These are phyloP conservation scores for Cunninghamia lanceolata DNA, from an alignment of 75 land plant species.

Conservation along the genomic window DNA sequence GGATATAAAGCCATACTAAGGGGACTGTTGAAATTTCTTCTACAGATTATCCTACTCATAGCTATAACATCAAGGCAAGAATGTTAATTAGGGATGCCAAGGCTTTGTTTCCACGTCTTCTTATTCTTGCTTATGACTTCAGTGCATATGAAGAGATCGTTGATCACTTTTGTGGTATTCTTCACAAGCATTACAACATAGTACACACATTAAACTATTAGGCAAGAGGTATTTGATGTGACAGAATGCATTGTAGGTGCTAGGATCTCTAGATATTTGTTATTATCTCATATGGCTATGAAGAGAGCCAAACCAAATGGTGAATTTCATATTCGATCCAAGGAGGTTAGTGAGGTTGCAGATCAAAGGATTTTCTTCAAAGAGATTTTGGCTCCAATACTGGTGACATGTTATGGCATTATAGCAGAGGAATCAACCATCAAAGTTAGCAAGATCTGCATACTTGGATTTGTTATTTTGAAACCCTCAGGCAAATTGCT, in stretches of 20 bases:
- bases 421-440: no score
- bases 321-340: slow-evolving; percentile 60
- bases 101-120: slow-evolving; percentile 77
- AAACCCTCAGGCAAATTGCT: no score
- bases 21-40: slow-evolving; percentile 99
- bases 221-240: slow-evolving; percentile 64
- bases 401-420: no score
- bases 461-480: no score
- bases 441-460: no score
- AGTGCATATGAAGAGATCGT: slow-evolving; percentile 86
- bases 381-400: no score
- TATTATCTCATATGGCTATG: slow-evolving; percentile 94
- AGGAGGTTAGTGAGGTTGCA: no score
- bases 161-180: slow-evolving; percentile 83
- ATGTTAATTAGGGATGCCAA: slow-evolving; percentile 97
- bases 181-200: slow-evolving; percentile 85
- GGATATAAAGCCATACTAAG: no score
- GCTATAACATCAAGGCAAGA: slow-evolving; percentile 86
- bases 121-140: slow-evolving; percentile 66
- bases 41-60: slow-evolving; percentile 92
- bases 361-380: no score
- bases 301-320: slow-evolving; percentile 95
- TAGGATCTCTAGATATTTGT: slow-evolving; percentile 79
- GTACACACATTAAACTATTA: slow-evolving; percentile 70
- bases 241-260: slow-evolving; percentile 96